Percentiles rank a stretch among this genome's conserved stretches.
Conservation (phyloP, 352 stramenopile species). For the Globisporangium orthogonon region DNA sequence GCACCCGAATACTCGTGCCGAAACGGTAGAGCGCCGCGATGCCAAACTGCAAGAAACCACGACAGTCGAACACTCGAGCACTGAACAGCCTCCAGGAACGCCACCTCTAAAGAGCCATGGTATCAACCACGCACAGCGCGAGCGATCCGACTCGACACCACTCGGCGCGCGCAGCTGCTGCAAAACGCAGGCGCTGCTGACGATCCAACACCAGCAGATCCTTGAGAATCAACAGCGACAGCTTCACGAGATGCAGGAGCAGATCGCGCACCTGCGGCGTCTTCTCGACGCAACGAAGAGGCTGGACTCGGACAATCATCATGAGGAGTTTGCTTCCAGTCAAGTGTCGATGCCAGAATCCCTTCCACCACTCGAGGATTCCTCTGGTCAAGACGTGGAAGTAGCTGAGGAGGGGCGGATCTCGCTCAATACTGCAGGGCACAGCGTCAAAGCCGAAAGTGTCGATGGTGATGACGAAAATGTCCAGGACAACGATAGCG, state of each 20-base stretch:
- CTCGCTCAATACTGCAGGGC: neutral
- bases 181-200: constrained; percentile 56
- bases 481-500: constrained; percentile 10
- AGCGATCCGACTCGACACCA: constrained; percentile 1
- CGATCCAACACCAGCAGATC: constrained; percentile 71
- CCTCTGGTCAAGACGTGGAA: neutral
- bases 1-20: neutral
- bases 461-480: neutral
- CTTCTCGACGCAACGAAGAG: constrained; percentile 26
- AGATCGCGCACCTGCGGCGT: constrained; percentile 49
- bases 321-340: constrained; percentile 2
- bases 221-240: constrained; percentile 70
- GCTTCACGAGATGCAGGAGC: constrained; percentile 63
- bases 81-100: neutral
- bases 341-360: neutral
- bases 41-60: neutral
- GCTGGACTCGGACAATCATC: constrained; percentile 18
- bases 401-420: neutral
- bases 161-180: constrained; percentile 33
- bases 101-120: neutral
- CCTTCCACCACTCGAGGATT: neutral
- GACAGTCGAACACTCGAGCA: neutral
- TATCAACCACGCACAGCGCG: neutral
- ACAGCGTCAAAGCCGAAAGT: neutral
- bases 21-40: neutral